Base-by-base conservation (phyloP, 345 rosid species). In the Camelina neglecta region DNA sequence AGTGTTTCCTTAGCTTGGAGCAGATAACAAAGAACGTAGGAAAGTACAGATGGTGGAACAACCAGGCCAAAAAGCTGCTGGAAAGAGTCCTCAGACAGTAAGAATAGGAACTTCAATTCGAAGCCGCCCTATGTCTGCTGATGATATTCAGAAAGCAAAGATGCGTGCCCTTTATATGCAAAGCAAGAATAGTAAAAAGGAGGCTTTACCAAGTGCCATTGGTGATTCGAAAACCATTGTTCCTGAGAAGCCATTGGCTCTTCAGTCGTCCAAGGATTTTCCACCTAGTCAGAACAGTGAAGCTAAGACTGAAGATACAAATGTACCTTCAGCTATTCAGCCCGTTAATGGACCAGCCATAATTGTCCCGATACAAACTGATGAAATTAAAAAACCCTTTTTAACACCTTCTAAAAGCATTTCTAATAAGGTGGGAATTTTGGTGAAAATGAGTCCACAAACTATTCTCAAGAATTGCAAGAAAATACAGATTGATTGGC, bases 131-230 rank as follows among this genome's bases (percentile, higher is more conserved):
- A 88, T 96, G 93, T 93, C 99, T 67, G 93, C 93, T 49, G 99
- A 96, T 85, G 99, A 96, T 84, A 93, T 93, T 80, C 97, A 93
- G 83, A 96, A 96, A 77, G 99, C 96, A 61, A 96, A 96, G 81
- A 82, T 89, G 92, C 97, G 96, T 69, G 95, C 96, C 53, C 80
- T 81, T 21, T 86, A 78, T 83, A 90, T 88, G 96, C 93, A 92
- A 75, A 83, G 86, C 82, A 96, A 86, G 84, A 78, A 88, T 76
- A 87, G 85, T 55, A 91, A 85, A 84, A 68, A 81, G 63, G 83
- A 76, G 71, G 77, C 86, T 42, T 79, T 85, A 33, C 81, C 84
- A 69, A 84, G 78, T 69, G 87, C 79, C 45, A 79, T 61, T 65
- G 74, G 73, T 71, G 88, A 82, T 74, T 21, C 57, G 35, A 95